phyloP scores from a whole-genome alignment of 345 rosid species.

The Aquilaria yunnanensis region DNA sequence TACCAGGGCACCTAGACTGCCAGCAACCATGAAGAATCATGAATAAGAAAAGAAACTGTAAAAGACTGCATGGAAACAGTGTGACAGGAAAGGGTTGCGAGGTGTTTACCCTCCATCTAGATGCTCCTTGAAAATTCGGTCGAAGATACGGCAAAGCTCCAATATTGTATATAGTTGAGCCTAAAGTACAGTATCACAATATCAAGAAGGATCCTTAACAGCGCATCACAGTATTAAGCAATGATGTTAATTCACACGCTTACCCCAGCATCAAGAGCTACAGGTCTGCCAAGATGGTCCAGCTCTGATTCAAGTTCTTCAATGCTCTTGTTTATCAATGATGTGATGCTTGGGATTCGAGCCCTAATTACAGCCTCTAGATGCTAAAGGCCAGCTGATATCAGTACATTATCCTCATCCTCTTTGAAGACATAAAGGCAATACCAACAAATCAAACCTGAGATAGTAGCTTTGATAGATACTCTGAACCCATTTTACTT shows the following conservation, averaged over 20 bases:
- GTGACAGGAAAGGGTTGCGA: background rate
- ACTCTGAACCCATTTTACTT: constrained; percentile 68
- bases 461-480: constrained; percentile 74
- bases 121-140: constrained; percentile 66
- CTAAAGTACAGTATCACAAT: constrained; percentile 20
- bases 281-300: constrained; percentile 64
- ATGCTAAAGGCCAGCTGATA: constrained; percentile 35
- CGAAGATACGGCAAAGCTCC: constrained; percentile 70
- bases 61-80: background rate
- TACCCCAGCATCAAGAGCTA: constrained; percentile 67
- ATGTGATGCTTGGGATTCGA: constrained; percentile 56
- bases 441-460: constrained; percentile 28
- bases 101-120: constrained; percentile 69
- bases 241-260: constrained; percentile 1
- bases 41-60: background rate
- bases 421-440: background rate
- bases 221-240: too few species aligned
- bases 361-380: constrained; percentile 61
- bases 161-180: constrained; percentile 64
- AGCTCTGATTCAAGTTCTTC: constrained; percentile 73
- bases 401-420: background rate
- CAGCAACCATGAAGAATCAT: background rate
- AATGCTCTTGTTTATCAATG: constrained; percentile 56
- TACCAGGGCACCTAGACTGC: background rate
- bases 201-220: background rate